Conservation (phyloP, 2,329 filamentous ascomycete species). For the Cercospora zeina region DNA sequence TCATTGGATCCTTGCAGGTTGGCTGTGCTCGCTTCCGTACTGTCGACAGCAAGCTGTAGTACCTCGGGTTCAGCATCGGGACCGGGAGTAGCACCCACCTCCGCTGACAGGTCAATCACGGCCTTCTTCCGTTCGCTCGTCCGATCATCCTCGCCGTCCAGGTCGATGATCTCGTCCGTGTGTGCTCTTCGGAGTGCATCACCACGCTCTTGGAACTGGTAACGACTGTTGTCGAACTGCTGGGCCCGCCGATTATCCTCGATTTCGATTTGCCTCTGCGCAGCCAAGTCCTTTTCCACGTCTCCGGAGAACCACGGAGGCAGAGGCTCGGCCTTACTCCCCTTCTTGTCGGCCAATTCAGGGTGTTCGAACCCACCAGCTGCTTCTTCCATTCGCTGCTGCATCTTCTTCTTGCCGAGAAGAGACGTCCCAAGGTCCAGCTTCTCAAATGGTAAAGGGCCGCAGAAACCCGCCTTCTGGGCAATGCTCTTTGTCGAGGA, state of each 20-base stretch:
- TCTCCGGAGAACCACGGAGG: conserved; percentile 72
- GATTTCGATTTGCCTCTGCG: conserved; percentile 43
- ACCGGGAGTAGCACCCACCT: conserved; percentile 12
- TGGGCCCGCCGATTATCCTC: conserved; percentile 59
- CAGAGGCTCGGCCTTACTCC: conserved; percentile 58
- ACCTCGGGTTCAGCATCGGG: conserved; percentile 21
- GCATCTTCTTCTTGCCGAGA: conserved; percentile 55
- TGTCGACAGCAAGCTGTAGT: conserved; percentile 49
- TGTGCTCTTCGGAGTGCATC: conserved; percentile 60
- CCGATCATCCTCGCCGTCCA: conserved; percentile 48
- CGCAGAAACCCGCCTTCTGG: conserved; percentile 65
- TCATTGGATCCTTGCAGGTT: not conserved
- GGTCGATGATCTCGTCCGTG: conserved; percentile 50
- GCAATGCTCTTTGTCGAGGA: conserved; percentile 34
- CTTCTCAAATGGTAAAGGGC: conserved; percentile 86
- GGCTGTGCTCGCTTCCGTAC: conserved; percentile 41
- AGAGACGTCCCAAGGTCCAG: conserved; percentile 67
- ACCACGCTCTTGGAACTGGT: conserved; percentile 58
- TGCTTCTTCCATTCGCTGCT: conserved; percentile 54
- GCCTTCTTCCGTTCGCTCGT: conserved; percentile 40
- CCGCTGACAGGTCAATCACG: conserved; percentile 44
- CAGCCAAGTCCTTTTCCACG: conserved; percentile 60
- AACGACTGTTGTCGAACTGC: conserved; percentile 54
- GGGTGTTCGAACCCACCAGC: conserved; percentile 68
- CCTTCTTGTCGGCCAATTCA: conserved; percentile 40